Base-by-base conservation (phyloP, 2,329 filamentous ascomycete species). In the Xylaria sp. region DNA sequence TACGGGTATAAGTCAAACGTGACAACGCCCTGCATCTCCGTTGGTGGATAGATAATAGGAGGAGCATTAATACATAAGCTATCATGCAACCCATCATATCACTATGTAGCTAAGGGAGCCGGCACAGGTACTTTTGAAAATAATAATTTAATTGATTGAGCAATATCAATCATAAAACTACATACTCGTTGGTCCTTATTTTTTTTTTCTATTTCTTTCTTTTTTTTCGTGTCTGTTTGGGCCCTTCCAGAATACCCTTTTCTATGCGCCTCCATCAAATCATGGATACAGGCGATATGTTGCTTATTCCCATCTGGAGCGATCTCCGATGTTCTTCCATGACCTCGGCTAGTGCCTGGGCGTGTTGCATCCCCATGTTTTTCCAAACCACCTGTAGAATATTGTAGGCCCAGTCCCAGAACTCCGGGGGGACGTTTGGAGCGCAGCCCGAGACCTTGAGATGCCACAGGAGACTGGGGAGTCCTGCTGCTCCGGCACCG, bases 301-400 rank as follows among this genome's bases (percentile, higher is more conserved):
- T 13, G 18, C 43, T 20, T 18, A 41, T 32, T 10, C 70, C 68
- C 41, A 64, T 75, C 20, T 74, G 68, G 25, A 74, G 41, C 48
- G 72, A 66, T 34, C 71, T 67, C 48, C 72, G 71, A 62, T 79
- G 72, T 53, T 75, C 70, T 63, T 76, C 72, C 81, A 84, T 82
- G 7, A 78, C 72, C 48, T 84, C 82, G 43, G 82, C 81, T 67
- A 86, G 76, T 20, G 78, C 76, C 63, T 80, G 79, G 1, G 84
- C 84, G 69, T 85, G 83, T 39, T 83, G 76, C 82, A 87, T 86
- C 9, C 85, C 85, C 76, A 86, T 82, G 48, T 83, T 80, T 57
- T 79, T 77, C 82, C 83, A 87, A 13, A 86, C 81, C 10, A 83
- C 83, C 50, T 84, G 81, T 63, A 86, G 75, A 20, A 83, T 76